Base-by-base conservation (phyloP, 78 protist species). In the Dictyostelium brefeldianum region DNA sequence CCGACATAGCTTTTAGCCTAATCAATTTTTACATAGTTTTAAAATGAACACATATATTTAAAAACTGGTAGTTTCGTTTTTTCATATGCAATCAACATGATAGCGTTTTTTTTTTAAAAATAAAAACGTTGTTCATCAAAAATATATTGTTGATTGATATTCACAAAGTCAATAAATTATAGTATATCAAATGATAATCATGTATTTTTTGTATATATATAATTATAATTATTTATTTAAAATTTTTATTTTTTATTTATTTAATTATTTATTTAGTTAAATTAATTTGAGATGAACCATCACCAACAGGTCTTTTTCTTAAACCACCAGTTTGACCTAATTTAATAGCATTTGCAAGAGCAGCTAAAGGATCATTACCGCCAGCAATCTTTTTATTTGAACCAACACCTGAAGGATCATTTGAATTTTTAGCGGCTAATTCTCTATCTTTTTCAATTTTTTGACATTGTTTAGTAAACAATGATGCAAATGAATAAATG, bases 331-430 rank as follows among this genome's bases (percentile, higher is more conserved):
- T 47, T 70, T 82, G 90, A 53, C 93, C 93, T 64, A 87, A 53
- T 43, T 87, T 87, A 54, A 87, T 87, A 6, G 93, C 93, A 53
- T 87, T 87, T 64, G 93, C 93, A 4, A 87, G 56, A 11, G 93
- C 93, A 14, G 93, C 93, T 22, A 87, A 41, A 14, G 93, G 93
- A 77, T 87, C 93, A 20, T 65, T 48, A 65, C 93, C 93, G 64
- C 74, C 62, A 31, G 85, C 93, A 87, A 87, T 87, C 70, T 87
- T 87, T 65, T 87, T 87, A 75, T 71, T 79, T 48, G 74, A 31
- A 62, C 10, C 41, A 11, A 2, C 83, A 75, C 62, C 78, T 9
- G 54, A 36, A 14, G 10, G 18, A 20, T 36, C 59, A 29, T 31
- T 41, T 29, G n/a, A n/a, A 17, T 57, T 69, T 62, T 84, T 77